Evolutionary conservation across 1,284 basidiomycete species (phyloP), one percentile per base, ranked within the genome.

Genomic region (Ceratobasidium sp.): DNA sequence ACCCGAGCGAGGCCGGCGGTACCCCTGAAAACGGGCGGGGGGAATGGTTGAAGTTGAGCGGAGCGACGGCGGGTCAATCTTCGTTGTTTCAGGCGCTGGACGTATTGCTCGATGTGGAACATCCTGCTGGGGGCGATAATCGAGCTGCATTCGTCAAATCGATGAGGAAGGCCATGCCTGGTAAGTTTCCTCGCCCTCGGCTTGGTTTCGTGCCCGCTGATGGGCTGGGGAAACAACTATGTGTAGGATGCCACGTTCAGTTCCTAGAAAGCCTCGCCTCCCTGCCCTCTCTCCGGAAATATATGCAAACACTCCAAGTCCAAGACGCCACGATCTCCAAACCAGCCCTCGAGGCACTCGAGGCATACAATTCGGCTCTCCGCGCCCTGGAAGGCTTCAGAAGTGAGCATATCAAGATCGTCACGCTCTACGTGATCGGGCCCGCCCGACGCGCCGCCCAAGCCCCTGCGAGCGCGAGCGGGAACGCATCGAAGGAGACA

Each of bases 21-120:
- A 57, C 66, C 1, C 59, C 59, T 8, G 59, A 62, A 22, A 62
- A 62, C 22, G 59, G 59, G 5, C 7, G 57, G 36, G 66, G 66
- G 6, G 66, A 69, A 17, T 69, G 66, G 66, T 53, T 69, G 9
- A 69, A 69, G 27, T 24, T 69, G 33, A 69, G 66, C 53, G 66
- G 66, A 14, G 51, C 66, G 17, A 69, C 66, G 6, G 66, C 66
- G 24, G 66, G 66, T 8, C 66, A 69, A 36, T 69, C 66, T 7
- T 69, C 66, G 24, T 27, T 69, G 9, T 69, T 69, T 53, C 66
- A 69, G 45, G 66, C 66, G 11, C 45, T 69, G n/a, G 66, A 69
- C 36, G 44, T 48, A 3, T 47, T 69, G 27, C 27, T 69, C 9
- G 53, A 27, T 22, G 54, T 69, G 2, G 22, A 44, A 14, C 66